A percentile compares a stretch with the other conserved stretches of the same genome.
Conservation (phyloP, 2,329 filamentous ascomycete species). For the Chrysoporthe cubensis region DNA sequence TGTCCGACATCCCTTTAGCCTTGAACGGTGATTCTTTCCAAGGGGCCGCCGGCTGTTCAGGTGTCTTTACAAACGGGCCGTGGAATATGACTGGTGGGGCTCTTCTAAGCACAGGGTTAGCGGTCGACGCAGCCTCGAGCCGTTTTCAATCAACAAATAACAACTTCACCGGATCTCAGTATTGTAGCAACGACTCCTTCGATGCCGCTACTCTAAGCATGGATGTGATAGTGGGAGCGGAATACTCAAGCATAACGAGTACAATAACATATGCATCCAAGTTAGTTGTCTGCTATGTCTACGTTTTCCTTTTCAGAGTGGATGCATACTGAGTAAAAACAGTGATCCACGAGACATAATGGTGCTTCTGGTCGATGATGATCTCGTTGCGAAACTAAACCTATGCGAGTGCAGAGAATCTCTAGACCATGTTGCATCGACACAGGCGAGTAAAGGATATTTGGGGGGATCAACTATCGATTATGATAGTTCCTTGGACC, state of each 20-base stretch:
- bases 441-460: background rate
- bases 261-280: conserved; percentile 1
- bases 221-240: background rate
- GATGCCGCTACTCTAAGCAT: background rate
- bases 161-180: background rate
- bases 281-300: background rate
- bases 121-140: background rate
- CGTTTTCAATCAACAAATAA: conserved; percentile 6
- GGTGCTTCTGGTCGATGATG: background rate
- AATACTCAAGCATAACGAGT: background rate
- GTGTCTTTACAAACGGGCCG: background rate
- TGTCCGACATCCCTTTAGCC: background rate
- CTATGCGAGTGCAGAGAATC: background rate
- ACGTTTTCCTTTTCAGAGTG: no score
- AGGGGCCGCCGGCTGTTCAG: background rate
- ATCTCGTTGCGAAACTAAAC: background rate
- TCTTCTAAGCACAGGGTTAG: background rate
- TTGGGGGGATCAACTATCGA: background rate
- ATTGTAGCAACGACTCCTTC: background rate
- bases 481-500: background rate
- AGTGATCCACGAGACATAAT: background rate
- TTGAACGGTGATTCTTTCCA: background rate
- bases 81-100: background rate
- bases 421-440: background rate
- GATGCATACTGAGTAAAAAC: background rate